These are phyloP conservation scores for Xylariaceae sp. DNA, from an alignment of 2,329 filamentous ascomycete species.

Conservation along the genomic window DNA sequence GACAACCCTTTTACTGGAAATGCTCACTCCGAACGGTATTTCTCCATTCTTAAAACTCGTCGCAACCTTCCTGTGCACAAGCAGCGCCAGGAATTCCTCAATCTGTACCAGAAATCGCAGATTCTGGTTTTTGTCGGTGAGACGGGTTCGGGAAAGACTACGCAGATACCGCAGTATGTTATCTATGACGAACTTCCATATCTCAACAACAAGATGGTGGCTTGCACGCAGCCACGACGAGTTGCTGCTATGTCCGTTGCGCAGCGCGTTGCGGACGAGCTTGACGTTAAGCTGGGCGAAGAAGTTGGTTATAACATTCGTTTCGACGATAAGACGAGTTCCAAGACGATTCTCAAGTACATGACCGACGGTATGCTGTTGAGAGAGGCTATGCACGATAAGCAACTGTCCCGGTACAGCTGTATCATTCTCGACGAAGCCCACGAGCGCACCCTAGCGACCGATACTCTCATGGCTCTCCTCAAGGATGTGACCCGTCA, in stretches of 20 bases:
- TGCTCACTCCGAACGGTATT: conserved; percentile 77
- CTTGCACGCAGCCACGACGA: conserved; percentile 95
- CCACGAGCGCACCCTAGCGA: conserved; percentile 94
- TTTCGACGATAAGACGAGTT: conserved; percentile 91
- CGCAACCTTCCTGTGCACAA: conserved; percentile 86
- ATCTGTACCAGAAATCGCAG: conserved; percentile 88
- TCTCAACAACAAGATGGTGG: conserved; percentile 79
- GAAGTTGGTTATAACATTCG: conserved; percentile 98
- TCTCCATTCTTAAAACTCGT: conserved; percentile 79
- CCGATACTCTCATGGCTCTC: conserved; percentile 94
- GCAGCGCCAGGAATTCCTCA: conserved; percentile 88
- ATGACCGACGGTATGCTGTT: conserved; percentile 99
- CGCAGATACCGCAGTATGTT: conserved; percentile 97
- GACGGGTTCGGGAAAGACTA: conserved; percentile 98
- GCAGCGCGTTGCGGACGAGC: conserved; percentile 93
- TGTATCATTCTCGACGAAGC: conserved; percentile 98
- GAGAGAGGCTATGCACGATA: conserved; percentile 93
- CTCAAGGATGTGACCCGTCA: conserved; percentile 83
- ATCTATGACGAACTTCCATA: conserved; percentile 95
- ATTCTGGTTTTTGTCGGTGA: conserved; percentile 98
- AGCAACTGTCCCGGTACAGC: conserved; percentile 85
- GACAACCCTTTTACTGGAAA: conserved; percentile 80
- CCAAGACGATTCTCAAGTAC: conserved; percentile 92
- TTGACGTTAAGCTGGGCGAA: conserved; percentile 87
- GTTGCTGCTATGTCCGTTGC: conserved; percentile 98